Evolutionary conservation across 2,329 filamentous ascomycete genomes (phyloP).

Genomic region (Colletotrichum sp.): DNA sequence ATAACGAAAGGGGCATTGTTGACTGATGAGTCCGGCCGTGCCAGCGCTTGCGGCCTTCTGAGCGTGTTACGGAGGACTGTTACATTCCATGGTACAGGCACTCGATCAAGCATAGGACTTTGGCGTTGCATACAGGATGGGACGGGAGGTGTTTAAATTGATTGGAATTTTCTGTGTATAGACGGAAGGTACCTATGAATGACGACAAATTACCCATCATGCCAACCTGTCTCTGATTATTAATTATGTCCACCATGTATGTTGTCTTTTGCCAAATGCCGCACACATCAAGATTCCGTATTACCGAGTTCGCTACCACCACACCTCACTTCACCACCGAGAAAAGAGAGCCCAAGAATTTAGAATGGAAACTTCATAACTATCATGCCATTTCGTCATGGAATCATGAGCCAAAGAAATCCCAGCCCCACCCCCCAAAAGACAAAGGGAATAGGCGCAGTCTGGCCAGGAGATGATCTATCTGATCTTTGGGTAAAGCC

Average conservation of each 20-base stretch:
- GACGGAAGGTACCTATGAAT: not conserved
- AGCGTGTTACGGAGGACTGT: not conserved
- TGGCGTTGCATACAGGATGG: not conserved
- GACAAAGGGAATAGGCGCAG: slow-evolving; percentile 19
- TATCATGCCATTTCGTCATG: slow-evolving; percentile 27
- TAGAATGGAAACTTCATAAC: slow-evolving; percentile 19
- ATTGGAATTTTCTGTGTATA: not conserved
- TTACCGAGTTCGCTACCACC: not conserved
- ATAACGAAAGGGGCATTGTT: not conserved
- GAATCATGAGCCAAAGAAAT: slow-evolving; percentile 24
- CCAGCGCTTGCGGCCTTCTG: not conserved
- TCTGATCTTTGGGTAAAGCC: slow-evolving; percentile 14
- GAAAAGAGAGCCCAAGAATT: not conserved
- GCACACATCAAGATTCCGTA: not conserved
- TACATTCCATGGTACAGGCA: not conserved
- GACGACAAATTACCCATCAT: not conserved
- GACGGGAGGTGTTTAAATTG: not conserved
- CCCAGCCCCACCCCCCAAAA: slow-evolving; percentile 3
- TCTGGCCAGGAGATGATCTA: slow-evolving; percentile 25
- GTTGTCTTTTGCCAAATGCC: not conserved
- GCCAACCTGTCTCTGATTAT: not conserved
- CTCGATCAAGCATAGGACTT: not conserved
- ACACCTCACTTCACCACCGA: not conserved
- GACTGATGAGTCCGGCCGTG: not conserved
- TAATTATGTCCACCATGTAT: not conserved